Conservation (phyloP, 305 asterid genomes). For the Ajuga reptans region DNA sequence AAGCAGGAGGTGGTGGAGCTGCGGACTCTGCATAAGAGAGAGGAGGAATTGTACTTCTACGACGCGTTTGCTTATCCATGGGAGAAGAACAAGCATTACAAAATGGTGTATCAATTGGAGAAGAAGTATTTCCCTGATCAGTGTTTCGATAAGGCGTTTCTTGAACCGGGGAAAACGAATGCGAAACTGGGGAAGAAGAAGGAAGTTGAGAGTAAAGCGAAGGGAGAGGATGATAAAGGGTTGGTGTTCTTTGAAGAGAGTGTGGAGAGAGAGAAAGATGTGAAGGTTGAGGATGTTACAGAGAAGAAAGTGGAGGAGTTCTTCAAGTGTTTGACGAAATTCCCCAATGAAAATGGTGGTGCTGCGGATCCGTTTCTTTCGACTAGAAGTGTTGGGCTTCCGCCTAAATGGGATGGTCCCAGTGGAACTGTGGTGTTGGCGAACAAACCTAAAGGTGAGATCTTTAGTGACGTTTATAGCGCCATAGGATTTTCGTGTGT, state of each 20-base stretch:
- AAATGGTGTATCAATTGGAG: slow-evolving; percentile 93
- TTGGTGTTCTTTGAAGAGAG: slow-evolving; percentile 64
- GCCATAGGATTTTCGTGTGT: not conserved
- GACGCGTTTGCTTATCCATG: slow-evolving; percentile 85
- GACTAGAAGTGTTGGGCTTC: slow-evolving; percentile 69
- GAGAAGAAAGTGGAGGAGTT: slow-evolving; percentile 92
- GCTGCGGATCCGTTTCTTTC: slow-evolving; percentile 60
- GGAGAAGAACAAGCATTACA: slow-evolving; percentile 93
- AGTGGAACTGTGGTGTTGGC: slow-evolving; percentile 76
- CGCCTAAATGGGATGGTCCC: slow-evolving; percentile 87
- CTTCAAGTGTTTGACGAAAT: slow-evolving; percentile 90
- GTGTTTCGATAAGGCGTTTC: slow-evolving; percentile 87
- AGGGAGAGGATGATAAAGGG: slow-evolving; percentile 29
- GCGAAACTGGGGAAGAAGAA: slow-evolving; percentile 27
- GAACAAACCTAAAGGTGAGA: slow-evolving; percentile 89
- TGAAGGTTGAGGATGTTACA: slow-evolving; percentile 42
- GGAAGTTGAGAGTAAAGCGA: slow-evolving; percentile 15
- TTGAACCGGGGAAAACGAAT: slow-evolving; percentile 56
- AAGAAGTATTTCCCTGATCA: slow-evolving; percentile 89
- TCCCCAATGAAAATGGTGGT: slow-evolving; percentile 44
- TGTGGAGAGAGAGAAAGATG: slow-evolving; percentile 29
- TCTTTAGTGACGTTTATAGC: not conserved
- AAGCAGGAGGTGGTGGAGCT: slow-evolving; percentile 89
- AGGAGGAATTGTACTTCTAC: slow-evolving; percentile 78
- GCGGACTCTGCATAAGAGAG: slow-evolving; percentile 62